Base-by-base conservation (phyloP, 2,329 filamentous ascomycete genomes). In the Metarhizium brunneum region DNA sequence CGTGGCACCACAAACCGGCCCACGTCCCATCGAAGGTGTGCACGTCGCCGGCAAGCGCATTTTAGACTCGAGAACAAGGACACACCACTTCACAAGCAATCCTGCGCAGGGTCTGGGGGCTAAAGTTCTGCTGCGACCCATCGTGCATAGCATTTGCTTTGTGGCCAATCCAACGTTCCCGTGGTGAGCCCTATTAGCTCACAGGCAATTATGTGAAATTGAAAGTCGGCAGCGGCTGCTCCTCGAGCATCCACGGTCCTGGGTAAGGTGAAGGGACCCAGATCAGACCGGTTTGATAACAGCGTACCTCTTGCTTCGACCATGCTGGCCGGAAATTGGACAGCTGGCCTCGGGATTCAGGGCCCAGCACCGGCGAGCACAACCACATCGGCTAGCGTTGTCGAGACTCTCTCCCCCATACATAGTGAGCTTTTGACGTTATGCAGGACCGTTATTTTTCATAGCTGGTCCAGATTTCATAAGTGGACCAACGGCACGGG, bases 1-100 rank as follows among this genome's bases (percentile, higher is more conserved):
- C 47, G 51, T 53, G 54, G 38, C 50, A 53, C 54, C 51, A 56
- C 51, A 53, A 43, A 40, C 35, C 50, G 20, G 43, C 50, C 50
- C 43, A 50, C 43, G 30, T 36, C 48, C 48, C 30, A 50, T 36
- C 48, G 13, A 50, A 50, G 13, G 45, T n/a, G 38, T 20, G 45
- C 45, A 29, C 45, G 6, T 30, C 14, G 25, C 8, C 25, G 13
- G 45, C 13, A 16, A 48, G 20, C 45, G 20, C 45, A 48, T 14
- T 40, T 40, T 40, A 40, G 14, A 47, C 45, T 47, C 45, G 45
- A 50, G 11, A 25, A 29, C 20, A 29, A 48, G 25, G 18, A 18
- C 10, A 45, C 42, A 45, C 50, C 49, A 52, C 40, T 43, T 53
- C 51, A 18, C 43, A 56, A 55, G n/a, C 18, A 25, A 47, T 45